Percentiles rank a stretch among this genome's conserved stretches.
Evolutionary conservation across 2,329 filamentous ascomycete genomes (phyloP).

Genomic region (Colletotrichum sp.): DNA sequence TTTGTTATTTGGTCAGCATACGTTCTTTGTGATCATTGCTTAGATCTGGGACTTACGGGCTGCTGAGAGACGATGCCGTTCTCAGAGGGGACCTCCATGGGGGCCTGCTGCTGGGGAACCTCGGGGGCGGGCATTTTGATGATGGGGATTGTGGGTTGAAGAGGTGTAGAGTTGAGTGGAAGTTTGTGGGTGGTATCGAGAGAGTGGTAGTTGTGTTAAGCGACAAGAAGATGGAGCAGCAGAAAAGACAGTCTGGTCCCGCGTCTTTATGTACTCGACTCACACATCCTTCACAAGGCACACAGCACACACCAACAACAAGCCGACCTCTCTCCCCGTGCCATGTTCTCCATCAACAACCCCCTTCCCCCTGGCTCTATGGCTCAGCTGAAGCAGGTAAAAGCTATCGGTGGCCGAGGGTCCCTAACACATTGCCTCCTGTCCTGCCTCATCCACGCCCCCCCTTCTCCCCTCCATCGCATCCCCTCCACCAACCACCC

Average conservation of each 20-base stretch:
- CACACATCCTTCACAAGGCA: background rate
- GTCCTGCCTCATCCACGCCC: background rate
- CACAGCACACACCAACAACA: background rate
- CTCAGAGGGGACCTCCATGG: slow-evolving; percentile 42
- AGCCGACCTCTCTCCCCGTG: background rate
- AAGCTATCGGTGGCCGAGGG: slow-evolving; percentile 4
- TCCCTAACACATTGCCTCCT: background rate
- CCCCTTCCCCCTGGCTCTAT: background rate
- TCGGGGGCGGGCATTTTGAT: slow-evolving; percentile 44
- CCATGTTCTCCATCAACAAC: background rate
- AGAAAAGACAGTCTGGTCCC: background rate
- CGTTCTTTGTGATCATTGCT: too few relatives aligned
- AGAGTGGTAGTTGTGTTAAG: background rate
- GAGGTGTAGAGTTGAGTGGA: background rate
- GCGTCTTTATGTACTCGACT: slow-evolving; percentile 15
- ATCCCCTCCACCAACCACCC: background rate
- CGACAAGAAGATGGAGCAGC: too few relatives aligned
- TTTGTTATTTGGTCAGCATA: background rate
- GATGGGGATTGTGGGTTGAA: background rate
- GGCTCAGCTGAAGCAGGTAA: background rate
- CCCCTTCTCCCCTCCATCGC: background rate
- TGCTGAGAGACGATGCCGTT: slow-evolving; percentile 45
- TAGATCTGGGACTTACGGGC: slow-evolving; percentile 35
- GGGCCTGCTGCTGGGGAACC: slow-evolving; percentile 48
- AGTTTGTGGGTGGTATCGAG: background rate